These are phyloP conservation scores for Beauveria varroae DNA, from an alignment of 2,329 filamentous ascomycete genomes.

Conservation along the genomic window DNA sequence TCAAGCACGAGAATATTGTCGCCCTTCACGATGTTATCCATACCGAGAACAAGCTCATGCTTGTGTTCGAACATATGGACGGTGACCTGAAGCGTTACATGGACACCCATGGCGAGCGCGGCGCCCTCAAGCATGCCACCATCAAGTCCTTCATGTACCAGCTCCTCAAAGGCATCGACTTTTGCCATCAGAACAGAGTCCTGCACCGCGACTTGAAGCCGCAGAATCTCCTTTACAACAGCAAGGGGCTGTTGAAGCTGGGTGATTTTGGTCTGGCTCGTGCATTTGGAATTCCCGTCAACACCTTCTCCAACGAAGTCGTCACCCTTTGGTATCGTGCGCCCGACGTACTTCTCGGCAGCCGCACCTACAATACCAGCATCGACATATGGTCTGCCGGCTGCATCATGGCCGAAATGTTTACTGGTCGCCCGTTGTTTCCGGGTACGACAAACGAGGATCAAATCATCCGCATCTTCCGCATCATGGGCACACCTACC, in stretches of 20 bases:
- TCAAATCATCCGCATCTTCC: slow-evolving; percentile 93
- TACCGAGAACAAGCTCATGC: slow-evolving; percentile 99
- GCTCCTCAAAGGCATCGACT: slow-evolving; percentile 88
- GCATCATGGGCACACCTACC: slow-evolving; percentile 95
- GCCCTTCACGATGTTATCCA: slow-evolving; percentile 97
- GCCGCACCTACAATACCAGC: slow-evolving; percentile 96
- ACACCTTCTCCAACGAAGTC: slow-evolving; percentile 97
- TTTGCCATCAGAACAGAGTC: slow-evolving; percentile 95
- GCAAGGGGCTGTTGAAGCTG: slow-evolving; percentile 81
- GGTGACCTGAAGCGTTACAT: slow-evolving; percentile 98
- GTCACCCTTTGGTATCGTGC: slow-evolving; percentile 97
- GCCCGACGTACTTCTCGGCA: slow-evolving; percentile 88
- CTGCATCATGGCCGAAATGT: slow-evolving; percentile 99
- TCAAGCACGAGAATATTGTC: slow-evolving; percentile 98
- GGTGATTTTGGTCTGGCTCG: slow-evolving; percentile 91
- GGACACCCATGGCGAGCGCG: slow-evolving; percentile 85
- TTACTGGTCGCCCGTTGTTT: slow-evolving; percentile 89
- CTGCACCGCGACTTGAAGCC: slow-evolving; percentile 94
- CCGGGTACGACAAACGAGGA: slow-evolving; percentile 98
- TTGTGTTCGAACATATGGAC: slow-evolving; percentile 99
- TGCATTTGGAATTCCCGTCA: slow-evolving; percentile 94
- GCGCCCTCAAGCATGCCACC: slow-evolving; percentile 77
- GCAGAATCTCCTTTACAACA: slow-evolving; percentile 93
- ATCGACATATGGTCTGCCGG: slow-evolving; percentile 99
- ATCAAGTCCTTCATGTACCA: slow-evolving; percentile 99